These are phyloP conservation scores for Tricholoma sp. DNA, from an alignment of 768 basidiomycete genomes.

Conservation along the genomic window DNA sequence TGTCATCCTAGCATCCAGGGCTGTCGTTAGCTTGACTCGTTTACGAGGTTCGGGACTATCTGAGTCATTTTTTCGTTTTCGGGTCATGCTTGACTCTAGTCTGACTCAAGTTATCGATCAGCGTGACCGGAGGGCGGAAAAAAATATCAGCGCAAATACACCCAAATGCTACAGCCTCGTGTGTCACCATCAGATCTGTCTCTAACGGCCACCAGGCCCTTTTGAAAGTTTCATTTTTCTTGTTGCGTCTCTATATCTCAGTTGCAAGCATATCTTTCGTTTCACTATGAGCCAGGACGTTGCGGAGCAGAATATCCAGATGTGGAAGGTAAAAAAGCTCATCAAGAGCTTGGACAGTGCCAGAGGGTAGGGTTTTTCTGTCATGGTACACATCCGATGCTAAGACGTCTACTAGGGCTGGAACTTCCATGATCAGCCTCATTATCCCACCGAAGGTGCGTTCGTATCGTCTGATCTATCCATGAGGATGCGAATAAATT, in stretches of 20 bases:
- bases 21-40: conserved; percentile 26
- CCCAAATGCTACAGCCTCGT: conserved; percentile 16
- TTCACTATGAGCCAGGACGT: conserved; percentile 75
- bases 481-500: conserved; percentile 7
- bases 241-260: conserved; percentile 22
- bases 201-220: conserved; percentile 17
- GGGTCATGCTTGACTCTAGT: conserved; percentile 12
- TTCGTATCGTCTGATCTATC: conserved; percentile 11
- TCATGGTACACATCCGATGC: conserved; percentile 19
- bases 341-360: conserved; percentile 96
- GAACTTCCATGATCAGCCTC: conserved; percentile 98
- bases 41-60: conserved; percentile 19
- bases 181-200: conserved; percentile 20
- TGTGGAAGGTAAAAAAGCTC: conserved; percentile 99
- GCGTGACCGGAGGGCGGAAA: conserved; percentile 10
- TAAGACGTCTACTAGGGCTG: conserved; percentile 50
- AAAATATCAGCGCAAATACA: conserved; percentile 16
- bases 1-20: conserved; percentile 6
- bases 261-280: conserved; percentile 26
- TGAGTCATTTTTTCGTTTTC: conserved; percentile 36
- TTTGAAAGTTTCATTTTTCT: conserved; percentile 6
- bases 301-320: conserved; percentile 94
- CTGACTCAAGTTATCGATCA: conserved; percentile 3
- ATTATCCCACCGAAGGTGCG: conserved; percentile 91
- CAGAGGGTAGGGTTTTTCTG: conserved; percentile 56